A percentile compares a stretch with the other conserved stretches of the same genome.
These are phyloP conservation scores for Dovyalis caffra DNA, from an alignment of 345 rosid species.

Conservation along the genomic window DNA sequence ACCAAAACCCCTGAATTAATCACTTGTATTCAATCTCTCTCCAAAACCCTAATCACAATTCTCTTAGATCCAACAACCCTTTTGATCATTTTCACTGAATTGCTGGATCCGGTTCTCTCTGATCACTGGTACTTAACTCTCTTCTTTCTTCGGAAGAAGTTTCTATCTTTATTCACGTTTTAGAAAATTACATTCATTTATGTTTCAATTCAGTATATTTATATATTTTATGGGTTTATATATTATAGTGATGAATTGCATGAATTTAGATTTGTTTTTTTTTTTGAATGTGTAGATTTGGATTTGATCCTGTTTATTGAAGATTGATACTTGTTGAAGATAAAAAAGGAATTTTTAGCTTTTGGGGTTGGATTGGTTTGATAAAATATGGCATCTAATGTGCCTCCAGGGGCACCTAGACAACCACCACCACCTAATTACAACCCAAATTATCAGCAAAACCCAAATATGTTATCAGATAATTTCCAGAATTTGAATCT, in stretches of 20 bases:
- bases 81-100: background rate
- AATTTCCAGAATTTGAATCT: slow-evolving; percentile 71
- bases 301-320: slow-evolving; percentile 7
- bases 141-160: background rate
- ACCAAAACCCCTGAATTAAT: slow-evolving; percentile 9
- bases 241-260: background rate
- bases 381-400: slow-evolving; percentile 61
- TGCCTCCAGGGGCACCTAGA: slow-evolving; percentile 93
- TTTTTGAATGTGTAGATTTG: slow-evolving; percentile 7
- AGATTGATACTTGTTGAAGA: background rate
- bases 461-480: slow-evolving; percentile 40
- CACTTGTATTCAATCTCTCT: background rate
- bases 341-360: background rate
- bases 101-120: slow-evolving; percentile 1
- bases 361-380: slow-evolving; percentile 20
- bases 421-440: slow-evolving; percentile 52
- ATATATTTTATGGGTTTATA: background rate
- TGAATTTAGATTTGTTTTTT: slow-evolving; percentile 3
- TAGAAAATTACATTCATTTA: background rate
- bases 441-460: slow-evolving; percentile 47
- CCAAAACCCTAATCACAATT: slow-evolving; percentile 21
- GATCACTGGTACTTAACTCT: slow-evolving; percentile 6
- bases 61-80: slow-evolving; percentile 14
- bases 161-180: background rate
- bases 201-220: background rate